Evolutionary conservation across 805 yeast genomes (phyloP).

Genomic region (Blastobotrys americana): DNA sequence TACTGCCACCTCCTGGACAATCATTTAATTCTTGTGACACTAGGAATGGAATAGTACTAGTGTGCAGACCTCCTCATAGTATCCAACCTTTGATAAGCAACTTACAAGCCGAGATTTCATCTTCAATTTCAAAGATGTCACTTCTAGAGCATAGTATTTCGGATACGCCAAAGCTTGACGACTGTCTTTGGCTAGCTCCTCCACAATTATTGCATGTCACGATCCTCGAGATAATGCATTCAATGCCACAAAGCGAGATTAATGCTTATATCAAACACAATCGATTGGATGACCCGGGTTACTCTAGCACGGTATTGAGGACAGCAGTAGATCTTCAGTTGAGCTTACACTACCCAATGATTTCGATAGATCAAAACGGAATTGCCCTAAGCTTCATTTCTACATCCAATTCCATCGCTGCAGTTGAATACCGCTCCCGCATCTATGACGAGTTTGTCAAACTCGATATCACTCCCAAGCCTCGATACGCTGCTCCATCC

Average conservation of each 20-base stretch:
- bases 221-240: constrained; percentile 8
- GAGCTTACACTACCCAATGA: not conserved
- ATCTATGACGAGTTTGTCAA: no score
- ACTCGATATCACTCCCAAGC: no score
- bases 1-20: no score
- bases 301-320: no score
- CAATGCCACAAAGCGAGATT: no score
- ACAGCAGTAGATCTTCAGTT: not conserved
- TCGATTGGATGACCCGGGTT: no score
- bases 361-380: constrained; percentile 3
- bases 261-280: no score
- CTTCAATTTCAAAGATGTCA: no score
- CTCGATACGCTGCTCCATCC: constrained; percentile 18
- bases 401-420: not conserved
- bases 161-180: not conserved
- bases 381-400: constrained; percentile 8
- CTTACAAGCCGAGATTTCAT: not conserved
- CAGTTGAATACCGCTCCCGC: no score
- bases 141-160: no score
- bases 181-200: constrained; percentile 4
- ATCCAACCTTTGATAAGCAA: not conserved
- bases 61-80: constrained; percentile 3
- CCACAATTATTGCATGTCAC: constrained; percentile 7
- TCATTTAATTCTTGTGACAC: no score
- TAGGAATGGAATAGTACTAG: not conserved